A percentile compares a stretch with the other conserved stretches of the same genome.
phyloP scores from a whole-genome alignment of 202 grass and related monocot species.

The Bolboschoenoplectus hybrid region DNA sequence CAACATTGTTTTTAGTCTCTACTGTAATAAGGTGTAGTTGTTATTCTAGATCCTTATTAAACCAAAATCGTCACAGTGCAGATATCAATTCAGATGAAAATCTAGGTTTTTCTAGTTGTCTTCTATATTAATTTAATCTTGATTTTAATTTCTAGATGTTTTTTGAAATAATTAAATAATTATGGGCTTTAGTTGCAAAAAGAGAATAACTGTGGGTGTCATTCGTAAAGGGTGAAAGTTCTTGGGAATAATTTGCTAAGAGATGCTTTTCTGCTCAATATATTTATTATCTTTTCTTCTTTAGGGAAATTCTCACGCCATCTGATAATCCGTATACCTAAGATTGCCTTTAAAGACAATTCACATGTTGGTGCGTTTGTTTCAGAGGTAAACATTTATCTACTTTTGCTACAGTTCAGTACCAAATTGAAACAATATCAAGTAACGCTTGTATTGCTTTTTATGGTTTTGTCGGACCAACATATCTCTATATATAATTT shows the following conservation, averaged over 20 bases:
- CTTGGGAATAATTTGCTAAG: not conserved
- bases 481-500: constrained; percentile 8
- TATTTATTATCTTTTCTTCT: constrained; percentile 28
- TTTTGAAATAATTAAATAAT: not conserved
- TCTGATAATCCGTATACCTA: constrained; percentile 82
- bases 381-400: constrained; percentile 61
- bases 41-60: not conserved
- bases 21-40: not conserved
- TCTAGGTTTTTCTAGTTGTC: not conserved
- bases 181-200: constrained; percentile 1
- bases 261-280: not conserved
- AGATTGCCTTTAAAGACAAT: constrained; percentile 93
- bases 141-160: constrained; percentile 8
- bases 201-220: not conserved
- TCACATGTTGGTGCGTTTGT: constrained; percentile 93
- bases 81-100: not conserved
- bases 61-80: not conserved
- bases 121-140: constrained; percentile 12
- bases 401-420: constrained; percentile 22
- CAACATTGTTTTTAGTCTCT: not conserved
- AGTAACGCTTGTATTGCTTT: not conserved
- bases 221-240: not conserved
- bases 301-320: constrained; percentile 96
- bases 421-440: constrained; percentile 16
- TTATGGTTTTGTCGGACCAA: not conserved